Conservation (phyloP, 2,329 filamentous ascomycete genomes). For the Fusarium albosuccineum region DNA sequence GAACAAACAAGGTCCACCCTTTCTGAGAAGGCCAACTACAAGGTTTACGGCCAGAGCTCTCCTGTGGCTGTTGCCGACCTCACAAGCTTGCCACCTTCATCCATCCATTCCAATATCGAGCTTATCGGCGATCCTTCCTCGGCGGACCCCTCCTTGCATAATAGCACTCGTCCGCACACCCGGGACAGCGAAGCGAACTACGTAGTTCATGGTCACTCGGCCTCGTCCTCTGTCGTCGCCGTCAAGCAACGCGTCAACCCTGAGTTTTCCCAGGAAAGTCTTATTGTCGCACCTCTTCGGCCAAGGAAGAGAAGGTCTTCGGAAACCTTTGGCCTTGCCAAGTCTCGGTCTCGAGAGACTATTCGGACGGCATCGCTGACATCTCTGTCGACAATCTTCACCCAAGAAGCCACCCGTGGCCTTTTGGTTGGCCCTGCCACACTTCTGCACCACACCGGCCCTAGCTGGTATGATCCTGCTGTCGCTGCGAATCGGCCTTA, state of each 20-base stretch:
- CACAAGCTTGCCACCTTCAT: conserved; percentile 58
- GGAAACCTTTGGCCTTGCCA: conserved; percentile 64
- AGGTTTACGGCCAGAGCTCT: conserved; percentile 64
- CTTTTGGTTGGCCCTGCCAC: conserved; percentile 49
- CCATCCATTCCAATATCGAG: conserved; percentile 64
- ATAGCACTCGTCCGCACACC: conserved; percentile 51
- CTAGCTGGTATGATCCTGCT: conserved; percentile 40
- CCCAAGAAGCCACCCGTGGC: conserved; percentile 58
- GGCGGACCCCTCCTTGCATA: conserved; percentile 55
- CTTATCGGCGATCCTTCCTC: conserved; percentile 66
- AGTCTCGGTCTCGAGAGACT: conserved; percentile 65
- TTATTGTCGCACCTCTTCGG: conserved; percentile 68
- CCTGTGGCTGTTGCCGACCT: conserved; percentile 49
- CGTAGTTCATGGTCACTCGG: conserved; percentile 63
- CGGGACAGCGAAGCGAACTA: conserved; percentile 65
- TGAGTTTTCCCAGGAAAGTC: conserved; percentile 72
- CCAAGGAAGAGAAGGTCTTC: conserved; percentile 61
- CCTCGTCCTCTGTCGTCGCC: conserved; percentile 55
- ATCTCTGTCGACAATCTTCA: conserved; percentile 68
- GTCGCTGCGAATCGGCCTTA: conserved; percentile 27
- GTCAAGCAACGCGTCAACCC: conserved; percentile 50
- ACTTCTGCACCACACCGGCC: conserved; percentile 44
- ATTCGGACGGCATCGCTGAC: conserved; percentile 66
- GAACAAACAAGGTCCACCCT: conserved; percentile 57
- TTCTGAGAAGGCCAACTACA: conserved; percentile 67